Percentiles rank a stretch among this genome's conserved stretches.
Conservation (phyloP, 371 early-diverging fungal species). For the Cokeromyces recurvatus region DNA sequence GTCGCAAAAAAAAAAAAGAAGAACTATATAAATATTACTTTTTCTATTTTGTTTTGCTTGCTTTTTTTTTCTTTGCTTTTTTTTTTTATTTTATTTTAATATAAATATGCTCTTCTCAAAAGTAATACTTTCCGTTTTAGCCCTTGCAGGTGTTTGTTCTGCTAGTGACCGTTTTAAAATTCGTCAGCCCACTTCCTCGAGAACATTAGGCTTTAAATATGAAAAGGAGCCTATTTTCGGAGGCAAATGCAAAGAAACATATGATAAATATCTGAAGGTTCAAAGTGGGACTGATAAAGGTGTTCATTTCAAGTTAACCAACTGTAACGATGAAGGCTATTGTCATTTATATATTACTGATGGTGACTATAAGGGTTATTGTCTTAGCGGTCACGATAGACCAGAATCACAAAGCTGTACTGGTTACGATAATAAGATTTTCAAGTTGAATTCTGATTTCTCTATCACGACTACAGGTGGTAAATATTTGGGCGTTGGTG, state of each 20-base stretch:
- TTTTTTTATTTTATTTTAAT: too few relatives aligned
- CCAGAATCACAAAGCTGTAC: constrained; percentile 7
- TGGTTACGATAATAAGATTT: constrained; percentile 4
- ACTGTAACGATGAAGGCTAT: constrained; percentile 2
- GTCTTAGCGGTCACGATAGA: constrained; percentile 4
- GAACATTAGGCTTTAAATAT: constrained; percentile 3
- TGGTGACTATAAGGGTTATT: constrained; percentile 9
- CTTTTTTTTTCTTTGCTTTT: too few relatives aligned
- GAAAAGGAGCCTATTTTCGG: constrained; percentile 5
- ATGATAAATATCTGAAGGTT: constrained; percentile 8
- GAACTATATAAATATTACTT: too few relatives aligned
- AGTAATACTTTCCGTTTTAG: too few relatives aligned
- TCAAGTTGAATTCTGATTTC: constrained; percentile 8
- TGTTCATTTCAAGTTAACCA: constrained; percentile 6
- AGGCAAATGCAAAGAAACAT: constrained; percentile 1
- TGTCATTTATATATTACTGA: constrained; percentile 6
- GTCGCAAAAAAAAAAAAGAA: too few relatives aligned
- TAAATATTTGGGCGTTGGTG: constrained; percentile 4
- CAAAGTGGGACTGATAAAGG: not conserved
- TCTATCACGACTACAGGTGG: constrained; percentile 3
- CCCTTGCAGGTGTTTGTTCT: constrained; percentile 2
- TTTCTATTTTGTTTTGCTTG: too few relatives aligned
- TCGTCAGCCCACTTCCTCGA: constrained; percentile 1
- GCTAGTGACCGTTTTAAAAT: constrained; percentile 5
- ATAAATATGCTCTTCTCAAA: too few relatives aligned